Percentiles rank a stretch among this genome's conserved stretches.
Conservation (phyloP, 371 early-diverging fungal genomes). For the Blastocladiella emersonii region DNA sequence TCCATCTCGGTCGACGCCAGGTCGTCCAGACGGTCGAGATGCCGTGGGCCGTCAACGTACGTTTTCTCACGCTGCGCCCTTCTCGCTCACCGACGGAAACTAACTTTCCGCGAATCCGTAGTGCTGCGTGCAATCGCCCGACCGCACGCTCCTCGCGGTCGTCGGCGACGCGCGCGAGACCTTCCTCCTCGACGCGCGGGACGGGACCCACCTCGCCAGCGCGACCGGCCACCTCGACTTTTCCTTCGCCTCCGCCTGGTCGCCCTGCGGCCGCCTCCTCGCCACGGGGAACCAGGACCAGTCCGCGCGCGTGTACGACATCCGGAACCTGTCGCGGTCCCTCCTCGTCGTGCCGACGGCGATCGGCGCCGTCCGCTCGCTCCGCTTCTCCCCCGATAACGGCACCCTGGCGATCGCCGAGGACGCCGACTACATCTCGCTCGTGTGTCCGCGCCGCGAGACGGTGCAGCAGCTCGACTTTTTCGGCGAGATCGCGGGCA, state of each 20-base stretch:
- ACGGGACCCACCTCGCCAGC: constrained; percentile 28
- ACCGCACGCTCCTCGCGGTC: constrained; percentile 47
- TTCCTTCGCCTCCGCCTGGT: constrained; percentile 68
- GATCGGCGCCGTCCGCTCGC: constrained; percentile 60
- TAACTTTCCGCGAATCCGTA: constrained; percentile 13
- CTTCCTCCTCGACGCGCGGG: constrained; percentile 36
- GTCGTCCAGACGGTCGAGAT: constrained; percentile 23
- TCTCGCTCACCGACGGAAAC: background rate
- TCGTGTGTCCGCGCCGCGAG: constrained; percentile 40
- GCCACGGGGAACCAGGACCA: constrained; percentile 74
- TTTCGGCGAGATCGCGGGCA: constrained; percentile 70
- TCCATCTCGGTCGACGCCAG: constrained; percentile 32
- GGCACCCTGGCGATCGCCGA: constrained; percentile 48
- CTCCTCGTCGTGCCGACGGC: constrained; percentile 42
- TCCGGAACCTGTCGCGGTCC: constrained; percentile 40
- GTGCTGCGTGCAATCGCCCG: constrained; percentile 51
- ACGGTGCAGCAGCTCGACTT: constrained; percentile 60
- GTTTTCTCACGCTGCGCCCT: constrained; percentile 1
- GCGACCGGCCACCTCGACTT: constrained; percentile 56
- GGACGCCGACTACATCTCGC: constrained; percentile 25
- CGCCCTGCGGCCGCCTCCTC: constrained; percentile 46
- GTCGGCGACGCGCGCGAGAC: constrained; percentile 57
- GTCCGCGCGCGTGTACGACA: constrained; percentile 47
- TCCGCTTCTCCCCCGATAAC: constrained; percentile 58
- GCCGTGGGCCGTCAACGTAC: constrained; percentile 55